These are phyloP conservation scores for Hyaloscypha variabilis DNA, from an alignment of 495 filamentous ascomycete genomes.

Conservation along the genomic window DNA sequence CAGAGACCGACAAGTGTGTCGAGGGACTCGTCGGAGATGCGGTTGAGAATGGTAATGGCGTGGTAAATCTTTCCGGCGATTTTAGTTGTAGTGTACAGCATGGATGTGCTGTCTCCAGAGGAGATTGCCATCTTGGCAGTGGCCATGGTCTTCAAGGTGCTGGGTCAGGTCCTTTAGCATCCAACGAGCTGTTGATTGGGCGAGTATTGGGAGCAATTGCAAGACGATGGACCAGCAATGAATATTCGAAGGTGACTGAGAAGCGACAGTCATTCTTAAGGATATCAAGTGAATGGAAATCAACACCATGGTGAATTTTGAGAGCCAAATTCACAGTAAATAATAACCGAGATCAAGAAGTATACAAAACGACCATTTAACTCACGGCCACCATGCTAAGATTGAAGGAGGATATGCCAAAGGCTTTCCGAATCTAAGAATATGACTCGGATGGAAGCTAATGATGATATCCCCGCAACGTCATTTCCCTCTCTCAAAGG, in stretches of 20 bases:
- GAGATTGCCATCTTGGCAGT: slow-evolving; percentile 2
- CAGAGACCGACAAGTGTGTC: slow-evolving; percentile 10
- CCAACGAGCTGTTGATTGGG: background rate
- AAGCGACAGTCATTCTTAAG: background rate
- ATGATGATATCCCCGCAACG: no score
- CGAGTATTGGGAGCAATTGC: no score
- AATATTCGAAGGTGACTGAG: background rate
- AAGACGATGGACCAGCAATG: background rate
- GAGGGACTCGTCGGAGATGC: background rate
- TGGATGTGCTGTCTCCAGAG: background rate
- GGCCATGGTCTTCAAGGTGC: background rate
- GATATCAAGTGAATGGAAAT: background rate
- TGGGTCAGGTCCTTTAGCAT: background rate
- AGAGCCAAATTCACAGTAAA: background rate
- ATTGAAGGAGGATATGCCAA: no score
- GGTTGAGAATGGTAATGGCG: background rate
- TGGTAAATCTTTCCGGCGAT: background rate
- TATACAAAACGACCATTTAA: no score
- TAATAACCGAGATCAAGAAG: no score
- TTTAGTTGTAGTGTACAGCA: background rate
- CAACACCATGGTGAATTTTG: background rate
- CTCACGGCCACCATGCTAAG: no score
- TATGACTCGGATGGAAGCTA: no score
- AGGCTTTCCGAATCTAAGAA: no score
- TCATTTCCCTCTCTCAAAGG: no score